These are phyloP conservation scores for Populus hybrid DNA, from an alignment of 441 rosid genomes.

Conservation along the genomic window DNA sequence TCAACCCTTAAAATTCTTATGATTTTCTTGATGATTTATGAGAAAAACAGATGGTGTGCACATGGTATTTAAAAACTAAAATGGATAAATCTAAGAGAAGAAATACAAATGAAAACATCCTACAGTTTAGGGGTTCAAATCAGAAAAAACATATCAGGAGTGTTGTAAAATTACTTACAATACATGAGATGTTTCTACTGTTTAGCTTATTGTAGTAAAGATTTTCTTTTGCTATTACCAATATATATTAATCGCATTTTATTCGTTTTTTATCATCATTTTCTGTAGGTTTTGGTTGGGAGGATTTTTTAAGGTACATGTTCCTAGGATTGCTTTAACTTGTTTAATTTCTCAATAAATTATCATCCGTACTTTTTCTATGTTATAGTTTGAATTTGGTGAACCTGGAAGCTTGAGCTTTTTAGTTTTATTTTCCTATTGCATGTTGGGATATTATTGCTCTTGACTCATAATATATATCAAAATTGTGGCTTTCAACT, in stretches of 20 bases:
- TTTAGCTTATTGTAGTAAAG: neutral
- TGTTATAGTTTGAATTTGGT: constrained; percentile 10
- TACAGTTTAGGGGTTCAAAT: neutral
- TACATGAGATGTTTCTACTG: neutral
- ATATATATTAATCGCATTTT: constrained; percentile 6
- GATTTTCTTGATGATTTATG: neutral
- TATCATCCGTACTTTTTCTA: neutral
- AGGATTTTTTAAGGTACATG: constrained; percentile 78
- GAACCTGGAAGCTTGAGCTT: neutral
- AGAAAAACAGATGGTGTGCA: neutral
- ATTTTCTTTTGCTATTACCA: neutral
- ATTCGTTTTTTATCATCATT: constrained; percentile 8
- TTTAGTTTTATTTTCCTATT: neutral
- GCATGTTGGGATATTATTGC: neutral
- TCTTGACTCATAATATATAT: neutral
- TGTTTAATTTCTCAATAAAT: constrained; percentile 3
- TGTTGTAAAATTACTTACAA: neutral
- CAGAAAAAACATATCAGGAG: neutral
- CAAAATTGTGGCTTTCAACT: neutral
- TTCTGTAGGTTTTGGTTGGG: constrained; percentile 84
- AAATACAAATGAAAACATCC: neutral
- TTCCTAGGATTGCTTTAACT: constrained; percentile 1
- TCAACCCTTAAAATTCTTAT: neutral
- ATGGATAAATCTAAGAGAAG: neutral
- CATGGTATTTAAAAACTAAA: neutral